Percentiles rank a stretch among this genome's conserved stretches.
Evolutionary conservation across 768 basidiomycete species (phyloP).

Genomic region (Termitomyces eurrhizus): DNA sequence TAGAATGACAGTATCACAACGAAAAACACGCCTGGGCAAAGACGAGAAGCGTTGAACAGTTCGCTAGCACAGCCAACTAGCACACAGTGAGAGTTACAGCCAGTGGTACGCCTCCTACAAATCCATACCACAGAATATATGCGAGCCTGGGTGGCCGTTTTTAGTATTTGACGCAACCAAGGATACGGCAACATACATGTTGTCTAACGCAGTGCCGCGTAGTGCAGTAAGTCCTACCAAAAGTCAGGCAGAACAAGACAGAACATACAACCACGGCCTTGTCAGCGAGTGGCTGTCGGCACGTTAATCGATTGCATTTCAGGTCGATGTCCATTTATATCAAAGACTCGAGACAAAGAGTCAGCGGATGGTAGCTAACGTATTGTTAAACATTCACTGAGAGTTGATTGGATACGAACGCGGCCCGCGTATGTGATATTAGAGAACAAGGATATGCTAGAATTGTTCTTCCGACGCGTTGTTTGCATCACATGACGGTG

Average conservation of each 20-base stretch:
- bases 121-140: slow-evolving; percentile 75
- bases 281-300: slow-evolving; percentile 61
- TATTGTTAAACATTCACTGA: background rate
- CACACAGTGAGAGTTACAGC: slow-evolving; percentile 1
- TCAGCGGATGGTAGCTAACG: background rate
- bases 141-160: slow-evolving; percentile 52
- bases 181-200: slow-evolving; percentile 21
- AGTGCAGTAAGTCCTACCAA: background rate
- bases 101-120: background rate
- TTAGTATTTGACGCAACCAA: slow-evolving; percentile 3
- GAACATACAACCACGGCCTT: slow-evolving; percentile 81
- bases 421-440: background rate
- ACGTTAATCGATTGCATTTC: slow-evolving; percentile 77
- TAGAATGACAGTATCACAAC: background rate
- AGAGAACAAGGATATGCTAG: background rate
- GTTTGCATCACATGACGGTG: background rate
- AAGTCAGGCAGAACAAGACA: background rate
- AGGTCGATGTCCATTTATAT: slow-evolving; percentile 66
- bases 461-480: background rate
- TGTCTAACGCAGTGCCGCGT: slow-evolving; percentile 10
- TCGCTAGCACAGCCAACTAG: slow-evolving; percentile 80
- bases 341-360: background rate
- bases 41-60: slow-evolving; percentile 68
- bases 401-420: background rate
- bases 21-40: slow-evolving; percentile 63